Evolutionary conservation across 1,139 yeast species (phyloP).

Genomic region (Lodderomyces margitis): DNA sequence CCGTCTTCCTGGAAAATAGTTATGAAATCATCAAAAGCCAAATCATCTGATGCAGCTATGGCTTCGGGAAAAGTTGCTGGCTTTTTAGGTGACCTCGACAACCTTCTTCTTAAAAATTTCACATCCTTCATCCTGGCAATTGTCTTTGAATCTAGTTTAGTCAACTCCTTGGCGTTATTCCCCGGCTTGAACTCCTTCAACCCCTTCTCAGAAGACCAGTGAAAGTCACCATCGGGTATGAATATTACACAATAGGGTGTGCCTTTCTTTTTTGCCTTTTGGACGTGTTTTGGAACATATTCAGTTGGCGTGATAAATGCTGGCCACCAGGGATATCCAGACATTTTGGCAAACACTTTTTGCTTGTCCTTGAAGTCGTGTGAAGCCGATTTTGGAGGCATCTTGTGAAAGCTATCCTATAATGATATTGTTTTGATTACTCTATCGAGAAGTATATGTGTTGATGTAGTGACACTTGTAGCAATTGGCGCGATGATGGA

Average conservation of each 20-base stretch:
- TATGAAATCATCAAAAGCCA: constrained; percentile 41
- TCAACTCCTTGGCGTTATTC: background rate
- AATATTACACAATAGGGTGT: constrained; percentile 45
- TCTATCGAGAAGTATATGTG: too few relatives aligned
- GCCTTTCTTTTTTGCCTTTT: constrained; percentile 37
- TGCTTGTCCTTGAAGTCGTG: constrained; percentile 1
- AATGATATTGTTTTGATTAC: too few relatives aligned
- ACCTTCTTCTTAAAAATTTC: constrained; percentile 10
- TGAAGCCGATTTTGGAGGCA: constrained; percentile 9
- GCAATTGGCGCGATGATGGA: background rate
- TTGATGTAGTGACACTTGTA: too few relatives aligned
- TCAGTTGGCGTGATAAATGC: constrained; percentile 46
- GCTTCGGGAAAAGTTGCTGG: constrained; percentile 28
- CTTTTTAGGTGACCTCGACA: constrained; percentile 15
- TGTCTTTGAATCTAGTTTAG: background rate
- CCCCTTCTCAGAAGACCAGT: constrained; percentile 45
- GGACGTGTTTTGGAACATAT: constrained; percentile 38
- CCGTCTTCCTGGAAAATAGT: constrained; percentile 26
- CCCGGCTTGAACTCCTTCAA: constrained; percentile 26
- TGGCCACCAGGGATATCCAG: constrained; percentile 51
- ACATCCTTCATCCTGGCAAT: background rate
- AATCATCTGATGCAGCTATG: constrained; percentile 37
- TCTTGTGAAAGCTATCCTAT: background rate
- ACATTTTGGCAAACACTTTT: constrained; percentile 47
- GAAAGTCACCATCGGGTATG: constrained; percentile 49